Evolutionary conservation across 1,284 basidiomycete species (phyloP).

Genomic region (Chalciporus sp.): DNA sequence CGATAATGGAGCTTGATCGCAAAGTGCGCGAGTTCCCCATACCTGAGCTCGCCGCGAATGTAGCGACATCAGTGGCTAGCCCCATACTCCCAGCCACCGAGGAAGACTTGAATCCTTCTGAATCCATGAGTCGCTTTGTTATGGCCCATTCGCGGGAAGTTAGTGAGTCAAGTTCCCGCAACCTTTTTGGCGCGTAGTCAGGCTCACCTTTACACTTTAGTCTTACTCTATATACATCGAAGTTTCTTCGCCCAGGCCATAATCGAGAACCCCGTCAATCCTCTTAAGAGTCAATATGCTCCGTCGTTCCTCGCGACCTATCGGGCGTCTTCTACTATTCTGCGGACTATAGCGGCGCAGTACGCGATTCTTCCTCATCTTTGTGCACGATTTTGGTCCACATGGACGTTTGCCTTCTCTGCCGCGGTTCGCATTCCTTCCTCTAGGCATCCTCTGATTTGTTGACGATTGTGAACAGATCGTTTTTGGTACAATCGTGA

Average conservation of each 20-base stretch:
- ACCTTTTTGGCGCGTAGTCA: slow-evolving; percentile 2
- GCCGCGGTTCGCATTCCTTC: slow-evolving; percentile 50
- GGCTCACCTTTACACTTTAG: slow-evolving; percentile 36
- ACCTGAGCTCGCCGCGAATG: slow-evolving; percentile 46
- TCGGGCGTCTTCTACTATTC: slow-evolving; percentile 55
- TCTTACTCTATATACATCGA: slow-evolving; percentile 68
- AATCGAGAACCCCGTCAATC: slow-evolving; percentile 60
- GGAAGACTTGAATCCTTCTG: slow-evolving; percentile 29
- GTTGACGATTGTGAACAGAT: slow-evolving; percentile 43
- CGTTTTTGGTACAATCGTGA: slow-evolving; percentile 68
- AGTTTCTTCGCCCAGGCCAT: slow-evolving; percentile 73
- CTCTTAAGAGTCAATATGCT: slow-evolving; percentile 58
- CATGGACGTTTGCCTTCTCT: slow-evolving; percentile 70
- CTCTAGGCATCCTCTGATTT: neutral
- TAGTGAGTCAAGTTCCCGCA: slow-evolving; percentile 40
- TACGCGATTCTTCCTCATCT: slow-evolving; percentile 54
- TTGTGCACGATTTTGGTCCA: slow-evolving; percentile 56
- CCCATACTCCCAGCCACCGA: slow-evolving; percentile 16
- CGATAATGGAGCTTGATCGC: slow-evolving; percentile 72
- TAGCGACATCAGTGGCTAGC: slow-evolving; percentile 22
- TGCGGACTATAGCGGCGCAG: slow-evolving; percentile 57
- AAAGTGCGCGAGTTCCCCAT: slow-evolving; percentile 69
- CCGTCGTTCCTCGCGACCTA: slow-evolving; percentile 69
- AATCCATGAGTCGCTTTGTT: slow-evolving; percentile 53
- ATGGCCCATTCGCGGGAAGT: slow-evolving; percentile 58